phyloP scores from a whole-genome alignment of 495 filamentous ascomycete species.

The Aspergillus coremiiformis region DNA sequence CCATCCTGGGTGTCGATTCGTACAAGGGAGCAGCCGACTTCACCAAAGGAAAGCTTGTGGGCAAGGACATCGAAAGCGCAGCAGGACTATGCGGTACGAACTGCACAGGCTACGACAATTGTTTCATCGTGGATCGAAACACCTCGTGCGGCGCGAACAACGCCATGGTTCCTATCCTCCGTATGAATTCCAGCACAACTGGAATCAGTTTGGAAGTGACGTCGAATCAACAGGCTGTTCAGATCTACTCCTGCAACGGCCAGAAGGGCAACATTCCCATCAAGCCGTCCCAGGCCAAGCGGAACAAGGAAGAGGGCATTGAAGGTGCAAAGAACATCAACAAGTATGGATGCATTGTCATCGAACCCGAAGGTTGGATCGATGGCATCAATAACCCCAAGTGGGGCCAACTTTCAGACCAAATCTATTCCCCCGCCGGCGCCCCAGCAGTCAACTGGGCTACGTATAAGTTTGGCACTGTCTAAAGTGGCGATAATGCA shows the following conservation, averaged over 20 bases:
- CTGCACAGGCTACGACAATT: conserved; percentile 74
- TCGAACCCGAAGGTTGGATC: conserved; percentile 61
- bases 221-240: conserved; percentile 69
- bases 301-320: conserved; percentile 36
- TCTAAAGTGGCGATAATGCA: neutral
- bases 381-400: conserved; percentile 74
- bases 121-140: conserved; percentile 61
- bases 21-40: conserved; percentile 65
- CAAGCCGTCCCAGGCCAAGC: conserved; percentile 46
- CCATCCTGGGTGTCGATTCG: conserved; percentile 54
- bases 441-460: conserved; percentile 58
- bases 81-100: conserved; percentile 58
- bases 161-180: conserved; percentile 55
- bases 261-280: conserved; percentile 58
- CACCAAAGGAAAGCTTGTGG: conserved; percentile 67
- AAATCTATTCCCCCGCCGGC: conserved; percentile 57
- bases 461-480: conserved; percentile 52
- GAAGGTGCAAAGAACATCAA: conserved; percentile 36
- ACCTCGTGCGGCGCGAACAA: conserved; percentile 54
- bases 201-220: conserved; percentile 68
- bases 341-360: conserved; percentile 65
- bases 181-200: conserved; percentile 48
- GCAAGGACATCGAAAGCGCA: conserved; percentile 53
- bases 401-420: conserved; percentile 55
- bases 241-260: conserved; percentile 69